phyloP scores from a whole-genome alignment of 179 eudicot species.

The Silene vulgaris region DNA sequence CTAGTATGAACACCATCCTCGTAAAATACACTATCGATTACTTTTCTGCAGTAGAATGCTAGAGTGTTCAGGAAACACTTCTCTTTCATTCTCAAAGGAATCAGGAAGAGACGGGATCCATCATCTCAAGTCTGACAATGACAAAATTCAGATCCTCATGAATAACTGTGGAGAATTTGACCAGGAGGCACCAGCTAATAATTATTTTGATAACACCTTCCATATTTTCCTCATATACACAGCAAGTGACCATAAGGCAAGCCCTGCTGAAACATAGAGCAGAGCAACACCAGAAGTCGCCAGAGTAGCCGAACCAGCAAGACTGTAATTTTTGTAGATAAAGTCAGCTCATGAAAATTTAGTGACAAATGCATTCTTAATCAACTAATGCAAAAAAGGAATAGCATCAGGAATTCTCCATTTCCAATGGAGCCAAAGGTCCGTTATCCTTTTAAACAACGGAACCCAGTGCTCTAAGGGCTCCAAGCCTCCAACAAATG shows the following conservation, averaged over 20 bases:
- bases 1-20: conserved; percentile 21
- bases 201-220: conserved; percentile 66
- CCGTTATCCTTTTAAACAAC: background rate
- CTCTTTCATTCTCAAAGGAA: conserved; percentile 14
- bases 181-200: conserved; percentile 13
- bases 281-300: conserved; percentile 65
- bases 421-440: background rate
- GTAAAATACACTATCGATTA: conserved; percentile 18
- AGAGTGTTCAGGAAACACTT: conserved; percentile 11
- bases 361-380: background rate
- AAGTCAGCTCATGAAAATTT: conserved; percentile 12
- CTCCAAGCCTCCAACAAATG: background rate
- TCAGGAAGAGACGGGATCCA: conserved; percentile 25
- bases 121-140: conserved; percentile 28
- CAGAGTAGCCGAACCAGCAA: conserved; percentile 45
- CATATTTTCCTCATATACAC: conserved; percentile 89
- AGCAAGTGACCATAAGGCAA: conserved; percentile 84
- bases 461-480: too few relatives aligned
- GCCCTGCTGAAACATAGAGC: conserved; percentile 83
- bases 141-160: conserved; percentile 26
- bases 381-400: background rate
- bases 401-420: background rate
- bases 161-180: conserved; percentile 22
- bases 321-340: conserved; percentile 37
- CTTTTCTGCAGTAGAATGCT: conserved; percentile 20